Base-by-base conservation (phyloP, 2,329 filamentous ascomycete genomes). In the Ophiostoma piceae region DNA sequence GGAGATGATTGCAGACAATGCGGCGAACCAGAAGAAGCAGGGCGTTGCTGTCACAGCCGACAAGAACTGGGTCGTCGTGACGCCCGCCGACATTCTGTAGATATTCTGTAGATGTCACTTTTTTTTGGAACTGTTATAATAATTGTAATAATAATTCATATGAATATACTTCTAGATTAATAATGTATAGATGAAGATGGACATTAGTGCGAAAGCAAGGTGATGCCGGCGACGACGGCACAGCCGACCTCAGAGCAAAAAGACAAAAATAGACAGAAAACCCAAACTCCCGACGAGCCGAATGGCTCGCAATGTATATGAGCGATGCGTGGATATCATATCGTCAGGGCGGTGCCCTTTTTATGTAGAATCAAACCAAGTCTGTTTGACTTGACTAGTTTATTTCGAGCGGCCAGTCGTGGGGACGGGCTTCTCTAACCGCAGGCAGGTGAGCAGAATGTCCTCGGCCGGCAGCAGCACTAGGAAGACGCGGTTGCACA, bases 61-160 rank as follows among this genome's bases (percentile, higher is more conserved):
- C 35, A 65, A 65, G 19, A 65, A 65, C 62, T 65, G 62, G 62
- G 62, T 65, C 19, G n/a, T 65, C 22, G 62, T 65, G 62, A 65
- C 37, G 62, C 62, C 62, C 19, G 62, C 32, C 14, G 62, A 65
- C 62, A 65, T 65, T 65, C 62, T 65, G 5, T 64, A 65, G 32
- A 41, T 29, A 29, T 39, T 65, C 32, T 39, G 26, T 64, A n/a
- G 57, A 54, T 9, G 57, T 5, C 7, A 16, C 54, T 60, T 14
- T 32, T 29, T 16, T 32, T 32, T 35, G 26, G 26, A 29, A 29
- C 26, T 29, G 6, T n/a, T 29, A 26, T 60, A 1, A 12, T 29
- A 32, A 16, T 6, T 60, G 14, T 9, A 26, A 2, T 22, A 11
- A 22, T 26, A 22, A 41, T 41, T 29, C 26, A 29, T 29, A 29